phyloP scores from a whole-genome alignment of 2,329 filamentous ascomycete genomes.

The Ceratocystis harringtonii region DNA sequence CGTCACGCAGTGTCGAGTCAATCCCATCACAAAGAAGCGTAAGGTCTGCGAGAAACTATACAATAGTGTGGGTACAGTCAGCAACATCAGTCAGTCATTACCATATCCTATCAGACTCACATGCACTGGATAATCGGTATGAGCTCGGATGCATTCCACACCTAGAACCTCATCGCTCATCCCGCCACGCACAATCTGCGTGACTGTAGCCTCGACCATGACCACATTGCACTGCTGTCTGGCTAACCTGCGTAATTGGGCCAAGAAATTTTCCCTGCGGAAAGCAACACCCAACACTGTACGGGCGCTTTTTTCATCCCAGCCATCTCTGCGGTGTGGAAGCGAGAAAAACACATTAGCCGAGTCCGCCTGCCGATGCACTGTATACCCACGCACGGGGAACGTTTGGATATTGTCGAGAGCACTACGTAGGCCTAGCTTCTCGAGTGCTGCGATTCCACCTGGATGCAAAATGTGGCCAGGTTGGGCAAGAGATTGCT shows the following conservation, averaged over 20 bases:
- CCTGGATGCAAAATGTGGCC: slow-evolving; percentile 89
- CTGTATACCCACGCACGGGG: slow-evolving; percentile 11
- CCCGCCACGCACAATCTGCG: slow-evolving; percentile 12
- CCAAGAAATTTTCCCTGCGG: neutral
- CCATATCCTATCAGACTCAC: neutral
- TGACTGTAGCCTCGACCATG: slow-evolving; percentile 9
- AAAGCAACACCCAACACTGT: neutral
- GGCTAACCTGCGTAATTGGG: neutral
- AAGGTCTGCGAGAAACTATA: slow-evolving; percentile 14
- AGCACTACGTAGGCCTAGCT: slow-evolving; percentile 66
- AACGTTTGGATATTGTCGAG: slow-evolving; percentile 57
- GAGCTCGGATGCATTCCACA: slow-evolving; percentile 8
- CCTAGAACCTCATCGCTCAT: slow-evolving; percentile 13
- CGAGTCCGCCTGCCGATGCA: neutral
- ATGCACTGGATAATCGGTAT: slow-evolving; percentile 7
- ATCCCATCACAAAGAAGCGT: slow-evolving; percentile 14
- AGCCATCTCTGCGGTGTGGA: neutral
- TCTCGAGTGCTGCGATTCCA: slow-evolving; percentile 63
- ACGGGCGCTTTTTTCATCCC: neutral
- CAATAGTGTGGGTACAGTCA: neutral
- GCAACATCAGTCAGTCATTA: neutral
- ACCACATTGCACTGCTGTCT: neutral
- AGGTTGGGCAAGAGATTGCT: slow-evolving; percentile 82
- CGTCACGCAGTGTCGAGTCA: slow-evolving; percentile 17
- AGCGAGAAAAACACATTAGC: slow-evolving; percentile 10